Percentiles rank a stretch among this genome's conserved stretches.
Conservation (phyloP, 2,329 filamentous ascomycete genomes). For the Pseudopyrenochaeta lycopersici region DNA sequence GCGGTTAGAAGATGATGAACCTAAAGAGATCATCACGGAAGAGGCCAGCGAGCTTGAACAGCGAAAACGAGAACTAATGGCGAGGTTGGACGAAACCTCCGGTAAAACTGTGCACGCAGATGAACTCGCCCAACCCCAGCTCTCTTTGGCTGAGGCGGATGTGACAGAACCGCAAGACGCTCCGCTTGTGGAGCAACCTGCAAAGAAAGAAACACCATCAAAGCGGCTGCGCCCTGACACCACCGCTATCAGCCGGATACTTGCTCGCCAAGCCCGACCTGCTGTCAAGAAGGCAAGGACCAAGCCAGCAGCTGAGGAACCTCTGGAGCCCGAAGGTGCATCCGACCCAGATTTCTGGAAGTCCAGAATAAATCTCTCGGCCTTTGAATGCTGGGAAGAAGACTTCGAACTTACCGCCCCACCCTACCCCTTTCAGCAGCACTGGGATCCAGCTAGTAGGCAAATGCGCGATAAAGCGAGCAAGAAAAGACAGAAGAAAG, state of each 20-base stretch:
- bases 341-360: slow-evolving; percentile 74
- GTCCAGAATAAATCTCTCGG: slow-evolving; percentile 75
- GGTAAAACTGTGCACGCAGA: slow-evolving; percentile 2
- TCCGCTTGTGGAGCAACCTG: neutral
- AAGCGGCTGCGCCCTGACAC: slow-evolving; percentile 38
- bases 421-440: slow-evolving; percentile 88
- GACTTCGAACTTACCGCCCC: slow-evolving; percentile 71
- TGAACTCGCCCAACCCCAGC: slow-evolving; percentile 1
- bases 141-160: neutral
- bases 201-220: slow-evolving; percentile 15
- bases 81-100: slow-evolving; percentile 16
- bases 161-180: neutral
- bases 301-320: slow-evolving; percentile 23
- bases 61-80: slow-evolving; percentile 35
- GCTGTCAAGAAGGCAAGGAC: slow-evolving; percentile 29
- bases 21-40: slow-evolving; percentile 1
- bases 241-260: slow-evolving; percentile 40
- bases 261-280: slow-evolving; percentile 36
- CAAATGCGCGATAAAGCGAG: slow-evolving; percentile 64
- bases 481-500: slow-evolving; percentile 63
- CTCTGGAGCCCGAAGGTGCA: slow-evolving; percentile 33
- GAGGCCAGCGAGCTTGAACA: slow-evolving; percentile 27
- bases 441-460: slow-evolving; percentile 83
- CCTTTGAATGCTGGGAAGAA: slow-evolving; percentile 81
- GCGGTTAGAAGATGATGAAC: slow-evolving; percentile 31